Percentiles rank a stretch among this genome's conserved stretches.
phyloP scores from a whole-genome alignment of 495 filamentous ascomycete genomes.

The Entonaema liquescens region DNA sequence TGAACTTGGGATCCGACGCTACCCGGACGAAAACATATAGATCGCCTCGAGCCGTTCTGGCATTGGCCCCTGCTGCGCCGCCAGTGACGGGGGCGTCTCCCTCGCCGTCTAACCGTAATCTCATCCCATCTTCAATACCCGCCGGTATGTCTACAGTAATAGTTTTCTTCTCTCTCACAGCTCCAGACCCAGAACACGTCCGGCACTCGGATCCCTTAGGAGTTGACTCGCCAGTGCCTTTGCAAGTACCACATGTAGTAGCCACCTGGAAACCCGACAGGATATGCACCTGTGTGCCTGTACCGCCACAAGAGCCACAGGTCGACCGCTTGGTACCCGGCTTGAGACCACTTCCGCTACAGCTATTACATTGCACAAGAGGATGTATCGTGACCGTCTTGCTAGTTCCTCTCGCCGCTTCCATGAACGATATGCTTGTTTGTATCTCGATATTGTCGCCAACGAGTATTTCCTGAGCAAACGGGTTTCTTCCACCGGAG shows the following conservation, averaged over 20 bases:
- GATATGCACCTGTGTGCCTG: slow-evolving; percentile 84
- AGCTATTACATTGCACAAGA: slow-evolving; percentile 79
- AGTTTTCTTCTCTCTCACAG: slow-evolving; percentile 77
- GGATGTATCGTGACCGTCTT: slow-evolving; percentile 84
- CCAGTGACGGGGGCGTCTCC: slow-evolving; percentile 86
- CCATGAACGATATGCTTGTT: slow-evolving; percentile 91
- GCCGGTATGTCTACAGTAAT: slow-evolving; percentile 89
- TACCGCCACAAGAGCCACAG: slow-evolving; percentile 84
- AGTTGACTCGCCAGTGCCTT: slow-evolving; percentile 73
- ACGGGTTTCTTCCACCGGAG: slow-evolving; percentile 64
- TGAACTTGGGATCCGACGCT: slow-evolving; percentile 84
- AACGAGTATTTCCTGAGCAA: slow-evolving; percentile 78
- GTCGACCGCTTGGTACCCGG: slow-evolving; percentile 72
- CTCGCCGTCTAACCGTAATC: slow-evolving; percentile 78
- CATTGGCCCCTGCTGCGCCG: slow-evolving; percentile 63
- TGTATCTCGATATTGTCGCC: slow-evolving; percentile 96
- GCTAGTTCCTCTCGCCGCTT: slow-evolving; percentile 86
- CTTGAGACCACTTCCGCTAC: slow-evolving; percentile 84
- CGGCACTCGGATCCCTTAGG: slow-evolving; percentile 82
- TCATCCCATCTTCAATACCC: slow-evolving; percentile 96
- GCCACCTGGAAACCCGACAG: slow-evolving; percentile 96
- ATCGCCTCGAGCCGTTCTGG: slow-evolving; percentile 75
- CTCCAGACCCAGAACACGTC: slow-evolving; percentile 80
- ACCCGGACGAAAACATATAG: slow-evolving; percentile 88
- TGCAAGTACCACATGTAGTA: slow-evolving; percentile 83